These are phyloP conservation scores for Populus euphratica DNA, from an alignment of 345 rosid species.

Conservation along the genomic window DNA sequence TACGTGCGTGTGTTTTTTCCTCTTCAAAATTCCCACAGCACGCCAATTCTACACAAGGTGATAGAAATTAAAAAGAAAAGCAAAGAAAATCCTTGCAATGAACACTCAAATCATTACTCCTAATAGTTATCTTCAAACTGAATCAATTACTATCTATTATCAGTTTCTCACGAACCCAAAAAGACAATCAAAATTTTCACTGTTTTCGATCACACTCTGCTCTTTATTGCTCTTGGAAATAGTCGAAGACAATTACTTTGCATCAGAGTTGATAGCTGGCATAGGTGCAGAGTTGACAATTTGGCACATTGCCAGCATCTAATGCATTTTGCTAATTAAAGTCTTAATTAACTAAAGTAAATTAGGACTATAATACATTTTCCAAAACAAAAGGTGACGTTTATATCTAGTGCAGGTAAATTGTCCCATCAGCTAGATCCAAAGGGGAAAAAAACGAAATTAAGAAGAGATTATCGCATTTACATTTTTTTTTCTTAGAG, in stretches of 20 bases:
- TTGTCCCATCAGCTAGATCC: no score
- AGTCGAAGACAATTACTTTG: neutral
- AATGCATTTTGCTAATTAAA: no score
- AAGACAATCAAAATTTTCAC: neutral
- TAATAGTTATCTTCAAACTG: neutral
- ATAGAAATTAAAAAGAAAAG: neutral
- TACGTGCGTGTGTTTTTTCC: no score
- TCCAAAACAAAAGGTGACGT: no score
- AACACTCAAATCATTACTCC: neutral
- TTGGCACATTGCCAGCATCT: neutral
- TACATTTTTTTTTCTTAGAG: no score
- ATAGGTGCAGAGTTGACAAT: neutral
- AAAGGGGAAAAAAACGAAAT: no score
- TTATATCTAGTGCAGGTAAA: no score
- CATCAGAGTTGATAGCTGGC: neutral
- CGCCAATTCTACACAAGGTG: neutral
- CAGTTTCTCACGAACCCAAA: neutral
- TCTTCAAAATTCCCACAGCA: neutral
- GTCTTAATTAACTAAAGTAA: no score
- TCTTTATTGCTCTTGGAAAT: neutral
- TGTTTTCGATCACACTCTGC: neutral
- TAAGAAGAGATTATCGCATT: no score
- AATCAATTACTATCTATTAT: neutral
- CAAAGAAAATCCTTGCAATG: neutral
- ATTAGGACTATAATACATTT: no score